These are phyloP conservation scores for Saposhnikovia divaricata DNA, from an alignment of 129 eudicot species.

Conservation along the genomic window DNA sequence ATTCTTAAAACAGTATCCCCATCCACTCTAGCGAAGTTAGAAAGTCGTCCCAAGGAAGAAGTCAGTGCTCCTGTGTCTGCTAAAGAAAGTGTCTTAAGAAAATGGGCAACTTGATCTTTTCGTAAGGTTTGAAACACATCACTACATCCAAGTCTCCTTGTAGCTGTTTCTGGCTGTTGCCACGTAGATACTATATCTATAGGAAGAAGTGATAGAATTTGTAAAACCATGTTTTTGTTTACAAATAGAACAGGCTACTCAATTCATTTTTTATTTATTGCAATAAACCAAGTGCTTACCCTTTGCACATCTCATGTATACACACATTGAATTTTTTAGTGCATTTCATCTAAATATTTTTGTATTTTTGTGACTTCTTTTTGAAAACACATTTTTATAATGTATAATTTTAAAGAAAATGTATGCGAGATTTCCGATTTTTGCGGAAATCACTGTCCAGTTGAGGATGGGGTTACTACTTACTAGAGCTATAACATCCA, in stretches of 20 bases:
- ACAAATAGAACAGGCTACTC: neutral
- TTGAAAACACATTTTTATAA: too few relatives aligned
- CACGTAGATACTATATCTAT: neutral
- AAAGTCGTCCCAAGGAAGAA: slow-evolving; percentile 27
- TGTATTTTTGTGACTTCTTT: neutral
- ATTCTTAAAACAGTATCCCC: slow-evolving; percentile 31
- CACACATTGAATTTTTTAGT: neutral
- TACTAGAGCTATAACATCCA: too few relatives aligned
- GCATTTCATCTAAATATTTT: neutral
- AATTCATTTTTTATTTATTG: neutral
- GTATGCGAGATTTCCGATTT: neutral
- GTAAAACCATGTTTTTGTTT: neutral
- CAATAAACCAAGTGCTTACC: neutral
- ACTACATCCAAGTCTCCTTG: neutral
- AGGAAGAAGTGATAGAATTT: neutral
- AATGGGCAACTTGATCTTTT: slow-evolving; percentile 62
- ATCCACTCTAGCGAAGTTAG: slow-evolving; percentile 19
- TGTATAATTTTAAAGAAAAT: neutral
- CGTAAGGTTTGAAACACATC: neutral
- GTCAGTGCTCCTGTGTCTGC: slow-evolving; percentile 41
- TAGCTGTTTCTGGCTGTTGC: neutral
- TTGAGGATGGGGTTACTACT: neutral
- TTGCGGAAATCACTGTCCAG: neutral
- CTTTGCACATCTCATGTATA: neutral
- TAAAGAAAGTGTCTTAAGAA: slow-evolving; percentile 59